A percentile compares a stretch with the other conserved stretches of the same genome.
Evolutionary conservation across 257 asterid genomes (phyloP).

Genomic region (Fraxinus pennsylvanica): DNA sequence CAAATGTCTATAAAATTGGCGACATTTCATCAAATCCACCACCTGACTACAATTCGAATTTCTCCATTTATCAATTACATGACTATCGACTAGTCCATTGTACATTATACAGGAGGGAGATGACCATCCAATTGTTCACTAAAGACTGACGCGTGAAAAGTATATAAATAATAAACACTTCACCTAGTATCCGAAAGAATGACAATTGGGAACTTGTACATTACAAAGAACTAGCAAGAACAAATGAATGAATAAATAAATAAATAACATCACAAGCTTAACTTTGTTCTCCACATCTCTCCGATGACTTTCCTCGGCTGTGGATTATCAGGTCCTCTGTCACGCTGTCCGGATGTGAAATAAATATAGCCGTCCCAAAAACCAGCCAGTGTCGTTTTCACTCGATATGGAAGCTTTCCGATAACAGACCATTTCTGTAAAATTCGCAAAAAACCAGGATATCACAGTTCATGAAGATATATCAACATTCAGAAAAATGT

Average conservation of each 20-base stretch:
- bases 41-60: too few relatives aligned
- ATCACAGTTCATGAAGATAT: neutral
- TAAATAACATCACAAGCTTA: slow-evolving; percentile 30
- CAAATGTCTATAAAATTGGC: too few relatives aligned
- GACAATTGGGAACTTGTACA: neutral
- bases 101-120: neutral
- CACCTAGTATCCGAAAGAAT: neutral
- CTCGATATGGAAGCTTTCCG: slow-evolving; percentile 67
- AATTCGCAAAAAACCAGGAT: neutral
- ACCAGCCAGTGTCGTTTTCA: slow-evolving; percentile 59
- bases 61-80: too few relatives aligned
- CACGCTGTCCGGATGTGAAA: slow-evolving; percentile 84
- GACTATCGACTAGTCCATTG: neutral
- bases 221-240: neutral
- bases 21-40: too few relatives aligned
- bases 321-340: slow-evolving; percentile 77
- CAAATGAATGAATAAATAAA: neutral
- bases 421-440: slow-evolving; percentile 68
- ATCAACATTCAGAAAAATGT: neutral
- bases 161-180: neutral
- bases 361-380: slow-evolving; percentile 71
- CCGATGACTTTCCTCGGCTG: slow-evolving; percentile 67
- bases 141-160: neutral
- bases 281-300: slow-evolving; percentile 75
- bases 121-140: neutral